Base-by-base conservation (phyloP, 352 stramenopile species). In the Pythium phragmitis region DNA sequence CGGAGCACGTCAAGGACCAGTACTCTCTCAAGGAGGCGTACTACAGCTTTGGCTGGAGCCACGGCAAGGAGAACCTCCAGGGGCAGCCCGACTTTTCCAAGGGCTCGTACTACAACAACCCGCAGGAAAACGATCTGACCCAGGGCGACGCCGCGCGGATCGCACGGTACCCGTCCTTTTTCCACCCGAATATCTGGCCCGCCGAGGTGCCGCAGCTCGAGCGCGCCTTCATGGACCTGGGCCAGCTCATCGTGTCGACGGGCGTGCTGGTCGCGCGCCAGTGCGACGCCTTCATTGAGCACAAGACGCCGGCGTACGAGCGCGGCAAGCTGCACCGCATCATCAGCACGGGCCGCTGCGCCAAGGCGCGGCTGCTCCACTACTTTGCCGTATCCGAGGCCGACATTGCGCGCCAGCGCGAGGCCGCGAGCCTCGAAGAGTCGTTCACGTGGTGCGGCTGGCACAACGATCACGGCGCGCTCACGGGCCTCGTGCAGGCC, bases 101-200 rank as follows among this genome's bases (percentile, higher is more conserved):
- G 71, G 96, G 89, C 3, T 97, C 87, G 57, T 99, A 97, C 72
- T 99, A 99, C 78, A 98, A 98, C 73, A 99, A 99, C 79, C 95
- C 96, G 5, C 70, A 98, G 54, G 80, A 77, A 21, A 97, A 99
- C 79, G 70, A 82, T 54, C 80, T 91, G 14, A 88, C 85, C 6
- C 69, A 81, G 55, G 77, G 79, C 57, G 75, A 97, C 71, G 73
- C 94, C 28, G 68, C 82, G 48, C 74, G 96, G 33, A 88, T 96
- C 33, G 52, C 69, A 49, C 74, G 81, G 60, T 92, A 88, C 75
- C 94, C 93, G 58, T 85, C 89, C 14, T 98, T 98, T 72, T 95
- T 92, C 69, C 87, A 96, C 66, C 87, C 91, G 11, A 98, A 98
- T 69, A 77, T 97, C n/a, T 98, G 89, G 88, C 64, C 64, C 3